Percentiles rank a stretch among this genome's conserved stretches.
These are phyloP conservation scores for Nemania abortiva DNA, from an alignment of 2,329 filamentous ascomycete genomes.

Conservation along the genomic window DNA sequence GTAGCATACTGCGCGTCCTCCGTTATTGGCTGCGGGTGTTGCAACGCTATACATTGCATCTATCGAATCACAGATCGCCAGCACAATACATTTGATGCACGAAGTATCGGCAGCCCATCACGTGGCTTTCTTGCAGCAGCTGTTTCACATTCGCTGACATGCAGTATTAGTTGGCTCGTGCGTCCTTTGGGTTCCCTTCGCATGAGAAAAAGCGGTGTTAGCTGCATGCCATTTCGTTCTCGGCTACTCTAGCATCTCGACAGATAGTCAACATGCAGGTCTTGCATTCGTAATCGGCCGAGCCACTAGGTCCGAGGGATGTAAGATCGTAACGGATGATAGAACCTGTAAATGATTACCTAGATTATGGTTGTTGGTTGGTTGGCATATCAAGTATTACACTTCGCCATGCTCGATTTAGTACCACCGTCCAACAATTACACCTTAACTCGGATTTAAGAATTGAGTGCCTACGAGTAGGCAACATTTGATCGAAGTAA, in stretches of 20 bases:
- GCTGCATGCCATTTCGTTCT: constrained; percentile 36
- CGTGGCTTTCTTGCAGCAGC: constrained; percentile 43
- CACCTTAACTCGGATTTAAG: no score
- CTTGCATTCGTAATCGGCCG: neutral
- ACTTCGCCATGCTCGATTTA: neutral
- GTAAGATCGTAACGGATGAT: neutral
- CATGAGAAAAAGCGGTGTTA: constrained; percentile 38
- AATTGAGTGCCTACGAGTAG: no score
- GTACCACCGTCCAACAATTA: neutral
- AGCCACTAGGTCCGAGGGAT: constrained; percentile 9
- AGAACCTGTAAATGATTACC: neutral
- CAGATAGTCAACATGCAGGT: constrained; percentile 15
- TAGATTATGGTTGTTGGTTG: neutral
- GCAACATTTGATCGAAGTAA: no score
- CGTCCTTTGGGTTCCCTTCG: constrained; percentile 21
- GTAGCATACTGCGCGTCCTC: constrained; percentile 6
- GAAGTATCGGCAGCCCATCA: constrained; percentile 44
- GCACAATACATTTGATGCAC: constrained; percentile 38
- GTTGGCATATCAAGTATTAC: neutral
- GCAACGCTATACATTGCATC: constrained; percentile 26
- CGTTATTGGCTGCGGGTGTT: constrained; percentile 18
- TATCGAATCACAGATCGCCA: constrained; percentile 37
- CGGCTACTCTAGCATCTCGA: constrained; percentile 21
- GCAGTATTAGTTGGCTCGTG: constrained; percentile 42
- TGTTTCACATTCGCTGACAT: constrained; percentile 51